Base-by-base conservation (phyloP, 2,329 filamentous ascomycete species). In the Beauveria brongniartii region DNA sequence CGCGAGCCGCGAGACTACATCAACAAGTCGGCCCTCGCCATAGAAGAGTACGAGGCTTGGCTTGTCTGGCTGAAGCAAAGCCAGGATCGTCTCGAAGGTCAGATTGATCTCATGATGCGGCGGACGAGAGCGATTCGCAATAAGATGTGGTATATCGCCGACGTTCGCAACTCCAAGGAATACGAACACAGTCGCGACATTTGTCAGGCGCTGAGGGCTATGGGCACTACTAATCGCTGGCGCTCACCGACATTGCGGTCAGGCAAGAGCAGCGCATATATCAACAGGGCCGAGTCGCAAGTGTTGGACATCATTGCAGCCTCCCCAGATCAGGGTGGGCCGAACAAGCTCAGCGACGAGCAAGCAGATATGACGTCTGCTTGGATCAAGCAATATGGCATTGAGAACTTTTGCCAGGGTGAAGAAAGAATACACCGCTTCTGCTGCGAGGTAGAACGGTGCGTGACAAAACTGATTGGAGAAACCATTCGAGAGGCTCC, bases 121-220 rank as follows among this genome's bases (percentile, higher is more conserved):
- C 84, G 85, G 5, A 80, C 94, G 43, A 84, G 87, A 61, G 86
- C 88, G 24, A 80, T 97, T 44, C 85, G 94, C 47, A 90, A 96
- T 72, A 97, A 97, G 79, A 96, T 97, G 90, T 99, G 94, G 94
- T 99, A 96, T 71, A 90, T 94, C 63, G 93, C 90, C 1, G 92
- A 97, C 72, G 92, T 97, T 30, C 88, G 91, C 64, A 92, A 93
- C 68, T 97, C 94, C 4, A 89, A 87, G 54, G 85, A 87, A 10
- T 97, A 97, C 68, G 90, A 94, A 63, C 89, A 95, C 66, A 91
- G 91, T 44, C 87, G 88, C 62, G 91, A 93, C 65, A 88, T 97
- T 52, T 90, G 92, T 6, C 83, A 90, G 63, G 94, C 93, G 5
- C 78, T 99, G 55, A 95, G 94, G 73, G 91, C 89, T 8, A 97